These are phyloP conservation scores for Cytospora chrysosperma DNA, from an alignment of 2,329 filamentous ascomycete genomes.

Conservation along the genomic window DNA sequence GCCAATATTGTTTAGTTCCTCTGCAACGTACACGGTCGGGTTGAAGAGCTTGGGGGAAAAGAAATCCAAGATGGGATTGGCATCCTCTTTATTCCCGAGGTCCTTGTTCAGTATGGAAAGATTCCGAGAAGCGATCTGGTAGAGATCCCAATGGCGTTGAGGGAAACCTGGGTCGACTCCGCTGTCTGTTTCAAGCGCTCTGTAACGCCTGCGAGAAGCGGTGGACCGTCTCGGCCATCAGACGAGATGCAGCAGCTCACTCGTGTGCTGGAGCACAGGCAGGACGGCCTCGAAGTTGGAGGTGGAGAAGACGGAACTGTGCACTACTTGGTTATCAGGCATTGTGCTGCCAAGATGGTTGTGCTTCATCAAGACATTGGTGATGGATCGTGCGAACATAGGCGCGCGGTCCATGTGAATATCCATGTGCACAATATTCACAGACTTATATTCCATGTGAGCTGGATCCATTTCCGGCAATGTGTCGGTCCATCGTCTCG, in stretches of 20 bases:
- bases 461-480: not conserved
- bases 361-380: not conserved
- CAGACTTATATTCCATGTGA: not conserved
- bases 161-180: conserved; percentile 2
- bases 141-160: not conserved
- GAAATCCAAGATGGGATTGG: not conserved
- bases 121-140: not conserved
- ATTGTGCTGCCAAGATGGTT: conserved; percentile 3
- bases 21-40: conserved; percentile 12
- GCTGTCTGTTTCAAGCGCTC: conserved; percentile 13
- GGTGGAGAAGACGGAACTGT: not conserved
- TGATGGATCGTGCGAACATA: too few species aligned
- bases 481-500: conserved; percentile 11
- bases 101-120: not conserved
- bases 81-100: not conserved
- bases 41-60: not conserved
- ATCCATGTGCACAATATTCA: not conserved
- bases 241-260: conserved; percentile 15
- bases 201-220: conserved; percentile 2
- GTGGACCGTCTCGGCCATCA: conserved; percentile 17
- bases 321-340: too few species aligned
- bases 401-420: too few species aligned
- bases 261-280: conserved; percentile 4
- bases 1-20: conserved; percentile 1
- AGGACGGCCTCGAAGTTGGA: not conserved